Conservation (phyloP, 306 rosid genomes). For the Datisca glomerata region DNA sequence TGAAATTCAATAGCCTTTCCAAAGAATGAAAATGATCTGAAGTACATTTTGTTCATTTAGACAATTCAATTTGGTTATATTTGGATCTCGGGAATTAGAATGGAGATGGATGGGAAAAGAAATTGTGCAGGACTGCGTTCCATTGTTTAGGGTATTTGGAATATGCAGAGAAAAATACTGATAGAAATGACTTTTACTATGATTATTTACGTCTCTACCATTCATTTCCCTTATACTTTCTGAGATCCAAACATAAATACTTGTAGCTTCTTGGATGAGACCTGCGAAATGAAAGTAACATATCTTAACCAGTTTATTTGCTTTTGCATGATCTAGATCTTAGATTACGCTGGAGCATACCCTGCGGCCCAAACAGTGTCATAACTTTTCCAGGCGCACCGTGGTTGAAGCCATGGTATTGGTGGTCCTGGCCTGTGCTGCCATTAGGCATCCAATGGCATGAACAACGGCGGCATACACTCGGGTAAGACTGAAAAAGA, state of each 20-base stretch:
- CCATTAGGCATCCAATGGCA: constrained; percentile 95
- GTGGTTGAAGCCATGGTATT: constrained; percentile 98
- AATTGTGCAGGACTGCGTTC: too few relatives aligned
- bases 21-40: too few relatives aligned
- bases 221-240: too few relatives aligned
- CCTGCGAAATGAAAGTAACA: too few relatives aligned
- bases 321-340: constrained; percentile 49
- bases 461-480: constrained; percentile 48
- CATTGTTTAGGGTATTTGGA: too few relatives aligned
- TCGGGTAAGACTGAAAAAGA: constrained; percentile 51
- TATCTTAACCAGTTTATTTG: too few relatives aligned
- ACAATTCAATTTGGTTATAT: background rate
- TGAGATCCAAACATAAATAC: too few relatives aligned
- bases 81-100: background rate
- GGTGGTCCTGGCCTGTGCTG: constrained; percentile 99
- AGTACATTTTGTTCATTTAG: background rate
- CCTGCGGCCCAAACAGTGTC: constrained; percentile 98
- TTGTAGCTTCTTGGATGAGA: too few relatives aligned
- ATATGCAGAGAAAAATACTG: too few relatives aligned
- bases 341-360: constrained; percentile 78
- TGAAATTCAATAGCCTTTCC: background rate
- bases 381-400: constrained; percentile 89
- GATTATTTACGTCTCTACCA: too few relatives aligned
- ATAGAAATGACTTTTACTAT: too few relatives aligned
- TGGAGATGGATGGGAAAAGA: too few relatives aligned